phyloP scores from a whole-genome alignment of 2,329 filamentous ascomycete species.

The Teratosphaeriaceae sp. region DNA sequence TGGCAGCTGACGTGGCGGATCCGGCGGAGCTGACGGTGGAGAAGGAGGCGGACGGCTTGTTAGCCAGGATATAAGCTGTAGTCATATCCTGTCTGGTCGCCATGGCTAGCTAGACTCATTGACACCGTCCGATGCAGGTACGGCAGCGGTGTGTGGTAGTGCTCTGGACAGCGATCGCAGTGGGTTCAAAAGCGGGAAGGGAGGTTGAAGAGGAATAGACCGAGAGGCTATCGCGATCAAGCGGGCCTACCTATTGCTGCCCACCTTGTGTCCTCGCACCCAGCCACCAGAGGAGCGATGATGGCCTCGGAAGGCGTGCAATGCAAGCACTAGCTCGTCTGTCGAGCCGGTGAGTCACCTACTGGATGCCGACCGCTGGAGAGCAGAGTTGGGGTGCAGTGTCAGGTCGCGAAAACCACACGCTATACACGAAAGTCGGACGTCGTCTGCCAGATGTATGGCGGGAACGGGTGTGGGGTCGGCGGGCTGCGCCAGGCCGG shows the following conservation, averaged over 20 bases:
- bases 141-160: constrained; percentile 5
- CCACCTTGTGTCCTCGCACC: neutral
- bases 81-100: constrained; percentile 21
- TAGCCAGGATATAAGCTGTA: constrained; percentile 21
- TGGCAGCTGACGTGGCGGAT: constrained; percentile 29
- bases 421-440: constrained; percentile 12
- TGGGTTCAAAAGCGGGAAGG: constrained; percentile 9
- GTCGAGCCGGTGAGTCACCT: neutral
- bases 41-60: constrained; percentile 28
- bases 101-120: constrained; percentile 21
- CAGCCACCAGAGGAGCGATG: constrained; percentile 1
- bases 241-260: neutral
- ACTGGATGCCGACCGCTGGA: neutral
- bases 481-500: neutral
- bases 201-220: constrained; percentile 14
- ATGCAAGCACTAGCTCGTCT: constrained; percentile 2
- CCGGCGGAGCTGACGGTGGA: constrained; percentile 26
- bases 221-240: constrained; percentile 14
- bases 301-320: neutral
- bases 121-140: constrained; percentile 9
- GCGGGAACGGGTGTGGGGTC: constrained; percentile 3
- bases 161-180: constrained; percentile 14
- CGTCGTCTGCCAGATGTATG: constrained; percentile 7
- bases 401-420: constrained; percentile 10
- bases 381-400: neutral